Conservation (phyloP, 78 protist genomes). For the Reticulomyxa filosa region DNA sequence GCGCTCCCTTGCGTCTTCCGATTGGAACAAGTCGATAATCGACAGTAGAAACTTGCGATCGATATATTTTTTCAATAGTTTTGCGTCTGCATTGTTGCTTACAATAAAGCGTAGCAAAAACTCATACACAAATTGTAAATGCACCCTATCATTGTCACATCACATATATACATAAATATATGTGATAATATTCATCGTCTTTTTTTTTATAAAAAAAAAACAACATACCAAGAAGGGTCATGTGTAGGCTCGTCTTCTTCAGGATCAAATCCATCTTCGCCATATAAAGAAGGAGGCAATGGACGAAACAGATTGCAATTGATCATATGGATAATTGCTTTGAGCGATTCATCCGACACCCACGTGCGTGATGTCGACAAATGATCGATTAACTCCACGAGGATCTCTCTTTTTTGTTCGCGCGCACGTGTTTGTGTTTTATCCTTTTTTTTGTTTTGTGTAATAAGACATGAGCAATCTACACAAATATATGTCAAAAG, state of each 20-base stretch:
- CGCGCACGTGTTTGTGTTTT: too few relatives aligned
- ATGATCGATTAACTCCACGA: slow-evolving; percentile 58
- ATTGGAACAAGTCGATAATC: slow-evolving; percentile 65
- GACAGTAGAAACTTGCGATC: slow-evolving; percentile 25
- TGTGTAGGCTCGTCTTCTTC: too few relatives aligned
- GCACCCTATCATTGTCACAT: slow-evolving; percentile 76
- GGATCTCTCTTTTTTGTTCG: slow-evolving; percentile 48
- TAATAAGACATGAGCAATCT: too few relatives aligned
- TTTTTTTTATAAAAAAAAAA: too few relatives aligned
- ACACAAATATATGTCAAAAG: too few relatives aligned
- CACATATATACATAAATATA: too few relatives aligned
- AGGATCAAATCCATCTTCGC: too few relatives aligned
- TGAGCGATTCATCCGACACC: slow-evolving; percentile 38
- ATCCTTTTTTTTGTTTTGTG: too few relatives aligned
- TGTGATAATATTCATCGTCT: too few relatives aligned
- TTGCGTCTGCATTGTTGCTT: not conserved
- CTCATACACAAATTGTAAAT: slow-evolving; percentile 56
- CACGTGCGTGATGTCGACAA: slow-evolving; percentile 27
- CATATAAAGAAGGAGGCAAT: slow-evolving; percentile 60
- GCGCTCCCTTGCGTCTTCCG: slow-evolving; percentile 87
- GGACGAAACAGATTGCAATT: slow-evolving; percentile 55
- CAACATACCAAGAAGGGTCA: too few relatives aligned
- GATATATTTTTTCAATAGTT: not conserved
- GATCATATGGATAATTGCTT: slow-evolving; percentile 52
- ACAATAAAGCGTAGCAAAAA: slow-evolving; percentile 63